Base-by-base conservation (phyloP, 2,329 filamentous ascomycete species). In the Emmonsia crescens region DNA sequence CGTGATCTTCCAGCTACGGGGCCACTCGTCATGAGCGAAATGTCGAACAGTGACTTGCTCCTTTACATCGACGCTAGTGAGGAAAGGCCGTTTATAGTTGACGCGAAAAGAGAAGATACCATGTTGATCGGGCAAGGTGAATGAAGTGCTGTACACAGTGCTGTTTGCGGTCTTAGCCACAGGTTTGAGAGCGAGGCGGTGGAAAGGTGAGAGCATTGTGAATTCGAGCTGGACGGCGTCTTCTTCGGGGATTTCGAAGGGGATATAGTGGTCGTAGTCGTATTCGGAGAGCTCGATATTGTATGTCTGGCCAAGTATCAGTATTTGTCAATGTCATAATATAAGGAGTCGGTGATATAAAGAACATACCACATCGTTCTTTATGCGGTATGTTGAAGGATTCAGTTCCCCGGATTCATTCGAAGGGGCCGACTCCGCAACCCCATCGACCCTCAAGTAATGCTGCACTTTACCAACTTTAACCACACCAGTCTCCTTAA, bases 81-180 rank as follows among this genome's bases (percentile, higher is more conserved):
- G 78, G 81, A 96, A 96, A 1, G 93, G 91, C 6, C 94, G 86
- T 81, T 96, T 96, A 83, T 97, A 96, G 82, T 96, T 96, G 76
- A 97, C 83, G 73, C 87, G 85, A 83, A 99, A 97, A 79, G 96
- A 96, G 83, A 97, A 99, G 77, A 99, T 96, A 73, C 94, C 94
- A 79, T 99, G 94, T 77, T 99, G 94, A 74, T 99, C 94, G 4
- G 94, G 94, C 3, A 93, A 83, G 66, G 82, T 88, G 77, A 99
- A 96, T 29, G 84, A 82, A 54, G 84, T 82, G 65, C 83, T 82
- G 80, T 87, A 99, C 64, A 89, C 82, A 57, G 89, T 87, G 66
- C 86, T 85, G 69, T 89, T 86, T 60, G 81, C 75, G 1, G 85
- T 87, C 31, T 80, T 80, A 38, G 77, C 75, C 10, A 80, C 74